Base-by-base conservation (phyloP, 2,329 filamentous ascomycete species). In the Talaromyces sp. region DNA sequence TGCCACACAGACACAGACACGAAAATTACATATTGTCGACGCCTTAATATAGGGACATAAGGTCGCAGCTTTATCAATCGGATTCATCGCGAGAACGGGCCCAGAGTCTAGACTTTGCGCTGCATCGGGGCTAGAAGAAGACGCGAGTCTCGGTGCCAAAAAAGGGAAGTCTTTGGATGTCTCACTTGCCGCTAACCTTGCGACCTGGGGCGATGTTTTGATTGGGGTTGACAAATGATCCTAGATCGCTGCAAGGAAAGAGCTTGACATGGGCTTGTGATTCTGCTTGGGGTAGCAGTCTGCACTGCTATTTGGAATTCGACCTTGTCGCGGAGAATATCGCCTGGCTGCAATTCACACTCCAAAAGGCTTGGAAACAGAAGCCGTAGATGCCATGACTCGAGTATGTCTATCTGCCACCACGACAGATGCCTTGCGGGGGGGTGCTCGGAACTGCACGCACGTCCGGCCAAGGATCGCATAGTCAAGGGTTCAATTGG, bases 151-250 rank as follows among this genome's bases (percentile, higher is more conserved):
- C 51, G 24, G 58, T 55, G 58, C 50, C 50, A 32, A 24, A 41
- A 32, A 43, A 31, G 24, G 31, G 41, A 53, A 50, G 32, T 46
- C 35, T 54, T 41, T 27, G 26, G 38, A 57, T 57, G 19, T 49
- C 38, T 43, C 52, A 27, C n/a, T 46, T 60, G 55, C 59, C 49
- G 41, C 55, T 60, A 60, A 46, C n/a, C 14, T 24, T 35, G 5
- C 24, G 46, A 41, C 27, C 9, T 43, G 46, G 29, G 21, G 31
- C 31, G 24, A 29, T 5, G 24, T 52, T 3, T 27, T 52, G 55
- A 57, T 26, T 51, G 56, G 35, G 50, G 26, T 57, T 58, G 55
- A 57, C 55, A 60, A 58, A 58, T 60, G 17, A 54, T 32, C 13
- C 19, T n/a, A 31, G 19, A 26, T 43, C 31, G 51, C n/a, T 52